Evolutionary conservation across 345 rosid genomes (phyloP), one percentile per base, ranked within the genome.

Genomic region (Arabis alpina): DNA sequence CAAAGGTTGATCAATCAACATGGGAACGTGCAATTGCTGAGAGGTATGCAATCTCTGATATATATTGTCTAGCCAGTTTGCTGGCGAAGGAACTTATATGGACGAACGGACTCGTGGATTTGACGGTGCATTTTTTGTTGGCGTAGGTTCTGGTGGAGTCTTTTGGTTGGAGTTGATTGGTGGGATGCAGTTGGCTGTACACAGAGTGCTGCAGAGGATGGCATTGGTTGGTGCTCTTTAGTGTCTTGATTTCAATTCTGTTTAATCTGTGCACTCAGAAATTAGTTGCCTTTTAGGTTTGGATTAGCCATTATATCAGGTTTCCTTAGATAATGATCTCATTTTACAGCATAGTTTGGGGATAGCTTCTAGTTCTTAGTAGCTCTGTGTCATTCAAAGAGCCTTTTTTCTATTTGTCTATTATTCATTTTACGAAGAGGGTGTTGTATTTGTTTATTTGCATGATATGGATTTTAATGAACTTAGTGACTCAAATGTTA

Each of bases 161-260:
- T 94, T 80, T 82, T 94, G 90, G 98, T 94, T 58, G 97, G 97
- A 56, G 99, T 94, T 79, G 99, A 92, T 82, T 94, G 99, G 99
- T 94, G 99, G 99, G 99, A 94, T 74, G 99, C 97, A 66, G 87
- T 94, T 86, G 99, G 99, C 64, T 94, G 97, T 80, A 92, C 99
- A 10, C 98, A 94, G 76, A 94, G 99, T 88, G 98, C 99, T 72
- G 99, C 98, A 11, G 99, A 94, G 77, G 97, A 90, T 76, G 87
- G 89, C 64, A 90, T 94, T 66, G 99, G 99, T 92, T 61, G 42
- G 34, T 61, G 52, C 59, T 61, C 34, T 34, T 53, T 27, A 27
- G 28, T 56, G 56, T 49, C 24, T 40, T 55, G 13, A 69, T 40
- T 54, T 32, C 9, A 37, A 40, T 68, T 51, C 45, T 48, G 25